These are phyloP conservation scores for Austroboletus novae-zelandiae DNA, from an alignment of 1,284 basidiomycete genomes.

Conservation along the genomic window DNA sequence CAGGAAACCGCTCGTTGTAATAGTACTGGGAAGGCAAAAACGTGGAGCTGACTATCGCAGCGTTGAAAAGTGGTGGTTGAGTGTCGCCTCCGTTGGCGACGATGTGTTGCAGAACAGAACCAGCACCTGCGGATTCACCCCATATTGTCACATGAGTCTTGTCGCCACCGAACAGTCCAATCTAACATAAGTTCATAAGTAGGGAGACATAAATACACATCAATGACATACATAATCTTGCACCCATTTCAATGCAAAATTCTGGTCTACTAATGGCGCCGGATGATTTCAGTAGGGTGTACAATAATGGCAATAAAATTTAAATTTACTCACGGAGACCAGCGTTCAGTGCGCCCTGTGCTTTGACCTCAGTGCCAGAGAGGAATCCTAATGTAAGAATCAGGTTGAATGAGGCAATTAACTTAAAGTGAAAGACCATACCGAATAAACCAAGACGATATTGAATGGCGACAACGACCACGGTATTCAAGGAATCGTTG, in stretches of 20 bases:
- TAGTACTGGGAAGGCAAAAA: slow-evolving; percentile 28
- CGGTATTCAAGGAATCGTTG: slow-evolving; percentile 22
- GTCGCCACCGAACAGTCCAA: slow-evolving; percentile 29
- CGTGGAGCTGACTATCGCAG: slow-evolving; percentile 26
- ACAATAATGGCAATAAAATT: not conserved
- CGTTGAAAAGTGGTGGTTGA: slow-evolving; percentile 19
- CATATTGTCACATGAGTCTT: slow-evolving; percentile 29
- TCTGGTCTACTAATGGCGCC: slow-evolving; percentile 25
- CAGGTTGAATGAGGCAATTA: not conserved
- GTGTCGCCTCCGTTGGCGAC: slow-evolving; percentile 19
- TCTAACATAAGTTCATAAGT: slow-evolving; percentile 11
- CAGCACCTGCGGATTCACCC: slow-evolving; percentile 25
- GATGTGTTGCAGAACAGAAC: slow-evolving; percentile 20
- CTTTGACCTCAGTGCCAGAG: slow-evolving; percentile 24
- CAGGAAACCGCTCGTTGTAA: slow-evolving; percentile 22
- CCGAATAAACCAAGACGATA: slow-evolving; percentile 44
- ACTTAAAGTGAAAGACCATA: slow-evolving; percentile 3
- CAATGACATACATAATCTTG: slow-evolving; percentile 24
- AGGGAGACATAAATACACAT: too few species aligned
- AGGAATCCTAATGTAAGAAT: slow-evolving; percentile 26
- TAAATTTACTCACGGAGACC: slow-evolving; percentile 27
- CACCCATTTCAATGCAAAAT: slow-evolving; percentile 32
- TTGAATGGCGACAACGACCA: slow-evolving; percentile 39
- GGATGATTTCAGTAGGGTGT: not conserved
- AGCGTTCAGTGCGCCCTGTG: slow-evolving; percentile 29